Conservation (phyloP, 2,329 filamentous ascomycete species). For the Xylariomycetidae sp. region DNA sequence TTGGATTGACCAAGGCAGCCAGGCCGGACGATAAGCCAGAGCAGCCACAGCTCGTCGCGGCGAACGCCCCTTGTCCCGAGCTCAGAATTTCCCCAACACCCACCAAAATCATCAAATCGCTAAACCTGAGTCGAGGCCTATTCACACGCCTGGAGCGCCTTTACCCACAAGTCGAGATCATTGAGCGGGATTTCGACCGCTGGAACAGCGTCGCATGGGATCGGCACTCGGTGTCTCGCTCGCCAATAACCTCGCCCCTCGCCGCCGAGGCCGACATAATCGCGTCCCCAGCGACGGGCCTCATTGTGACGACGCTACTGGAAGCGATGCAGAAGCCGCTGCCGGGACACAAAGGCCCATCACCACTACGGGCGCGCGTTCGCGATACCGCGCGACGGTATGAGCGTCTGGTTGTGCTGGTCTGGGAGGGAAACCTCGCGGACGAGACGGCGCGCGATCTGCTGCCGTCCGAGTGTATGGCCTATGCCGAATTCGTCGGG, state of each 20-base stretch:
- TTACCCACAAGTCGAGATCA: slow-evolving; percentile 43
- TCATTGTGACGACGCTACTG: slow-evolving; percentile 66
- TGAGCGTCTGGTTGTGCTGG: slow-evolving; percentile 60
- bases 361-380: slow-evolving; percentile 42
- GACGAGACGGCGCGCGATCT: slow-evolving; percentile 36
- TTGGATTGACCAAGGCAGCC: neutral
- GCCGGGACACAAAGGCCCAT: slow-evolving; percentile 47
- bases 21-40: too few species aligned
- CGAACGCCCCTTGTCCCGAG: slow-evolving; percentile 17
- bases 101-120: slow-evolving; percentile 45
- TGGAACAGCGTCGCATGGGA: slow-evolving; percentile 31
- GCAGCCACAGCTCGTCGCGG: too few species aligned
- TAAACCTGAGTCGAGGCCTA: slow-evolving; percentile 39
- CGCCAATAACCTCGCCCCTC: slow-evolving; percentile 32
- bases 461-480: slow-evolving; percentile 34
- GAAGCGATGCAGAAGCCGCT: slow-evolving; percentile 66
- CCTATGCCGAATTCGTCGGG: slow-evolving; percentile 43
- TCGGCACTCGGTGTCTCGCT: slow-evolving; percentile 25
- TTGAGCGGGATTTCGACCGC: slow-evolving; percentile 54
- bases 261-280: slow-evolving; percentile 65
- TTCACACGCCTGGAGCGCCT: slow-evolving; percentile 42
- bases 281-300: slow-evolving; percentile 60
- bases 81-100: slow-evolving; percentile 2
- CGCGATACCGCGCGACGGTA: slow-evolving; percentile 51
- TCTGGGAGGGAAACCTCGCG: slow-evolving; percentile 46